Base-by-base conservation (phyloP, 1,139 yeast genomes). In the Suhomyces terraborum region DNA sequence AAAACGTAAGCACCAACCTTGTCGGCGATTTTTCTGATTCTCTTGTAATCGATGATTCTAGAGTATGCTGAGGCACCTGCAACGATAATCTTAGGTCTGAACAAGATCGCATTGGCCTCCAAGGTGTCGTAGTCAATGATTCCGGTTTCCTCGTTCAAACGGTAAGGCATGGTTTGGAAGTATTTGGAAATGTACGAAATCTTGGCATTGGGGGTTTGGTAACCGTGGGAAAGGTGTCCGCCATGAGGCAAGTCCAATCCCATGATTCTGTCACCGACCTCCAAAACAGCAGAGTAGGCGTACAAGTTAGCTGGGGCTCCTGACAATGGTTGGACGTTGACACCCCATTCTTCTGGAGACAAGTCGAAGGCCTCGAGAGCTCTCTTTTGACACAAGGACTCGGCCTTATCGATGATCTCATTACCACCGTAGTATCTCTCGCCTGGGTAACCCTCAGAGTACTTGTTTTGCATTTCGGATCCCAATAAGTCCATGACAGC, bases 391-490 rank as follows among this genome's bases (percentile, higher is more conserved):
- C 98, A 91, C 55, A 91, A 73, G 10, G 80, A 66, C 73, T 91
- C 98, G 50, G 94, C 91, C 70, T 83, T 79, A 67, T 91, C 98
- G 56, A 91, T 91, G 66, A 83, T 82, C 70, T 91, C 91, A 65
- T 91, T 91, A 64, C 98, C 98, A 64, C 98, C 98, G 59, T 91
- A 91, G 72, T 91, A 91, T 65, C 98, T 82, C 58, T 89, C 96
- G 49, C 96, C 96, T 37, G 98, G 98, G 69, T 91, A 91, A 46
- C 97, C 97, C 71, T 91, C 98, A n/a, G 96, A 88, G 70, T 91
- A 91, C 75, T 91, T 91, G 79, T 91, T 91, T 69, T 88, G 94
- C 96, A 91, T 88, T 67, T 88, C 96, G 14, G 96, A 85, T 45
- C 98, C 97, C 58, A 91, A 78, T 38, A 91, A 78, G 59, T 91